Evolutionary conservation across 1,284 basidiomycete genomes (phyloP).

Genomic region (Sanghuangporus weigelae): DNA sequence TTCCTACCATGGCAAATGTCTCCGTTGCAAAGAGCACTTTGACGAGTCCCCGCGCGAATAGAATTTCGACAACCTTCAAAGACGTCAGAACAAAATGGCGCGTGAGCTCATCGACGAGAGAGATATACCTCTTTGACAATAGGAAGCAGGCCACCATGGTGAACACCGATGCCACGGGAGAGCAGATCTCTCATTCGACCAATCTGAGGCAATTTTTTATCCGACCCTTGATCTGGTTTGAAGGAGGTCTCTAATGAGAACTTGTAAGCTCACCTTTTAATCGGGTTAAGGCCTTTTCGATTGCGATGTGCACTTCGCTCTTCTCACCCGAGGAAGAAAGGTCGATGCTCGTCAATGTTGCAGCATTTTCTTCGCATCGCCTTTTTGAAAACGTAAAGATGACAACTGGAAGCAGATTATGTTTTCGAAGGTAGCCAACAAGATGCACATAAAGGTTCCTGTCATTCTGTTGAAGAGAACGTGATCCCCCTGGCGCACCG

Average conservation of each 20-base stretch:
- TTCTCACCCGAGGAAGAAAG: conserved; percentile 81
- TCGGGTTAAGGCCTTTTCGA: conserved; percentile 88
- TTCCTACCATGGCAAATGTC: conserved; percentile 93
- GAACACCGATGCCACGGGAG: conserved; percentile 91
- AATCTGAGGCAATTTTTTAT: conserved; percentile 95
- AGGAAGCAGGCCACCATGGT: conserved; percentile 94
- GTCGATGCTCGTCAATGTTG: conserved; percentile 84
- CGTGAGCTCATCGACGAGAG: background rate
- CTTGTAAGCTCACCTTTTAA: conserved; percentile 66
- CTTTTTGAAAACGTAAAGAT: conserved; percentile 98
- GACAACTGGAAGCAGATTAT: conserved; percentile 86
- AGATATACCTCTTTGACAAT: conserved; percentile 87
- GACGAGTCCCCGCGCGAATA: conserved; percentile 94
- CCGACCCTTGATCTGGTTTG: conserved; percentile 54
- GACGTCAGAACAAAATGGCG: background rate
- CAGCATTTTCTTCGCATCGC: conserved; percentile 94
- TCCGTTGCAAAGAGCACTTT: conserved; percentile 98
- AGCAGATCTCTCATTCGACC: conserved; percentile 88
- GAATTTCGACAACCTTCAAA: conserved; percentile 84
- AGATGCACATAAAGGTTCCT: conserved; percentile 95
- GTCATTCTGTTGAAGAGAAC: conserved; percentile 71
- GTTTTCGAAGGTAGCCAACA: conserved; percentile 83
- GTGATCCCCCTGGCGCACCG: conserved; percentile 47
- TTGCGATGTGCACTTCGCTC: conserved; percentile 93
- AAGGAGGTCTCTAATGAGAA: conserved; percentile 2